Conservation (phyloP, 768 basidiomycete genomes). For the Leccinum longicurvipes region DNA sequence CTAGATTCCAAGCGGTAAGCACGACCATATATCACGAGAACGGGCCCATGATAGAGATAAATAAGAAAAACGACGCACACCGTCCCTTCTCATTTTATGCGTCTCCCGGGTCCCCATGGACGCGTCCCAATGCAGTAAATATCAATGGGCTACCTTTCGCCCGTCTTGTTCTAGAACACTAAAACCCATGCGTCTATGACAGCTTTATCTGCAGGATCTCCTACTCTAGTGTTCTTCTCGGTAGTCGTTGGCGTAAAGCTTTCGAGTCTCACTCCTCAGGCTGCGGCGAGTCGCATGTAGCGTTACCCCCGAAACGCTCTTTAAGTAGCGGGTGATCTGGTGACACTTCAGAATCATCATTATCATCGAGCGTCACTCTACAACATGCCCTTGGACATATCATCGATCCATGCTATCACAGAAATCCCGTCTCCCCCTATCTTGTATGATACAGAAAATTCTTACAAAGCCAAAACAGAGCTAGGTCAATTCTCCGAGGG, state of each 20-base stretch:
- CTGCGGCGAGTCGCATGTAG: no score
- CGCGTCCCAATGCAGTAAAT: neutral
- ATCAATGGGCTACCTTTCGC: neutral
- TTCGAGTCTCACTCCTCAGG: neutral
- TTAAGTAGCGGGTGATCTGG: no score
- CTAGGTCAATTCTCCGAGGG: slow-evolving; percentile 26
- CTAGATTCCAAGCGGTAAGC: no score
- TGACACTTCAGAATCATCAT: no score
- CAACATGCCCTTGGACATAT: slow-evolving; percentile 3
- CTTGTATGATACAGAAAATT: slow-evolving; percentile 1
- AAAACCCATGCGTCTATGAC: neutral
- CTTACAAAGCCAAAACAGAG: neutral
- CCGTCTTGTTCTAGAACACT: neutral
- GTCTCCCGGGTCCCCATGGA: neutral
- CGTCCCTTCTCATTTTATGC: neutral
- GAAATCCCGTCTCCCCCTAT: neutral
- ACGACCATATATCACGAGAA: neutral
- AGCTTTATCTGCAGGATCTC: neutral
- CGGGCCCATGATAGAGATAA: neutral
- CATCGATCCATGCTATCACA: neutral
- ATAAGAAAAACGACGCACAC: neutral
- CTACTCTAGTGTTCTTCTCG: neutral
- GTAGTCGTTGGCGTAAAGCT: neutral
- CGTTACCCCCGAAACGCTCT: no score
- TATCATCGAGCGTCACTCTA: neutral